phyloP scores from a whole-genome alignment of 768 basidiomycete genomes.

The Gelatoporia subvermispora region DNA sequence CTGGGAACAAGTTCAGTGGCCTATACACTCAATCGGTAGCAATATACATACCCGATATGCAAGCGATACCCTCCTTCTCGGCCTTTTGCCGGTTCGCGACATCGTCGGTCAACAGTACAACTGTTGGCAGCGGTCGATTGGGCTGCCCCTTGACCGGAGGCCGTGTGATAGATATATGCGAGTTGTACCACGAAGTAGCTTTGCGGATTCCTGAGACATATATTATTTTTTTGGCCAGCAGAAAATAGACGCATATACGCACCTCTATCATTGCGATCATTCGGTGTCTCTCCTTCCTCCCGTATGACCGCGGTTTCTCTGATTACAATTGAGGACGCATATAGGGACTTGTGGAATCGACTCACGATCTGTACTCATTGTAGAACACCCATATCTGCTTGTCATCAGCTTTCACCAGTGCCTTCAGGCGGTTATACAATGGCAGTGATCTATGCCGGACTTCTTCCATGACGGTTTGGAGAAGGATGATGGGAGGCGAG shows the following conservation, averaged over 20 bases:
- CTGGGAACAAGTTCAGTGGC: slow-evolving; percentile 30
- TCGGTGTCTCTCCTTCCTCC: slow-evolving; percentile 77
- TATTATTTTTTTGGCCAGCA: not conserved
- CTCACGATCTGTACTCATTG: slow-evolving; percentile 80
- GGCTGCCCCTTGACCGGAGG: slow-evolving; percentile 49
- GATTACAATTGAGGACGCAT: not conserved
- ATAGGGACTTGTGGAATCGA: slow-evolving; percentile 11
- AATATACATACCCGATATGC: slow-evolving; percentile 50
- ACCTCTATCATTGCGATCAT: slow-evolving; percentile 96
- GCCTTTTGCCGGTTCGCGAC: slow-evolving; percentile 78
- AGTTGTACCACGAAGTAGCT: slow-evolving; percentile 82
- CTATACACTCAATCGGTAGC: not conserved
- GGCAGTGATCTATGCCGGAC: slow-evolving; percentile 92
- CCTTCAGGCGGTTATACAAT: slow-evolving; percentile 86
- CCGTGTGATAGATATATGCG: slow-evolving; percentile 55
- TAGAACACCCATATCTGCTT: slow-evolving; percentile 84
- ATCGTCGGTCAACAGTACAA: slow-evolving; percentile 89
- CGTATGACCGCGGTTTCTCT: slow-evolving; percentile 80
- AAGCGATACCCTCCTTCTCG: slow-evolving; percentile 53
- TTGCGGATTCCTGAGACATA: slow-evolving; percentile 76
- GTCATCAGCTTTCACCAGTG: slow-evolving; percentile 79
- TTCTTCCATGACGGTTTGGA: slow-evolving; percentile 96
- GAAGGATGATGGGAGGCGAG: slow-evolving; percentile 74
- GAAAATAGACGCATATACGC: slow-evolving; percentile 6
- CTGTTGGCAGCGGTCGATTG: slow-evolving; percentile 42